Evolutionary conservation across 176 grass and related monocot species (phyloP).

Genomic region (Cymbopogon citratus): DNA sequence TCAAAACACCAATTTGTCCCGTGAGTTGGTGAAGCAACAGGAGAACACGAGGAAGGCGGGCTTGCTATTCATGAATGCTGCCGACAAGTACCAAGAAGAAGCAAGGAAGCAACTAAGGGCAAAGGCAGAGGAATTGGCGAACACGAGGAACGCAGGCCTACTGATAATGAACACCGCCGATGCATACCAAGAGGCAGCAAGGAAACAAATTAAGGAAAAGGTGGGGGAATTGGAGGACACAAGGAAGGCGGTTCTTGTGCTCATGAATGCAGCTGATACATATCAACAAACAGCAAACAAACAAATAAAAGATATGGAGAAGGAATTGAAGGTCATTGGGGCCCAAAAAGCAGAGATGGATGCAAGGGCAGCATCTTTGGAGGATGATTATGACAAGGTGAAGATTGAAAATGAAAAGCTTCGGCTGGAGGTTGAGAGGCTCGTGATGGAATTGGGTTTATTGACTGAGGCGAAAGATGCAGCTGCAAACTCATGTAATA

Average conservation of each 20-base stretch:
- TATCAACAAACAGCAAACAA: background rate
- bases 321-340: background rate
- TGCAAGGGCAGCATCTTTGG: background rate
- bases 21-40: background rate
- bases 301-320: background rate
- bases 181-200: background rate
- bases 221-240: background rate
- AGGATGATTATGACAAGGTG: background rate
- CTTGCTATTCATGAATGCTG: background rate
- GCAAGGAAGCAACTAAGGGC: background rate
- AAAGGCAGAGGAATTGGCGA: background rate
- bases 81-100: background rate
- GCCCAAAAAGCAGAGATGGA: background rate
- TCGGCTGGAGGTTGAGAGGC: background rate
- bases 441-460: background rate
- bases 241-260: background rate
- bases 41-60: background rate
- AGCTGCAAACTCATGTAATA: too few species aligned
- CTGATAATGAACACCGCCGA: background rate
- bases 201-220: background rate
- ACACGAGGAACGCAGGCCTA: background rate
- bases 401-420: background rate
- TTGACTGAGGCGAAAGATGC: background rate
- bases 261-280: background rate
- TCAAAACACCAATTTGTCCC: background rate